Base-by-base conservation (phyloP, 140 eudicot genomes). In the Ambrosia hybrid region DNA sequence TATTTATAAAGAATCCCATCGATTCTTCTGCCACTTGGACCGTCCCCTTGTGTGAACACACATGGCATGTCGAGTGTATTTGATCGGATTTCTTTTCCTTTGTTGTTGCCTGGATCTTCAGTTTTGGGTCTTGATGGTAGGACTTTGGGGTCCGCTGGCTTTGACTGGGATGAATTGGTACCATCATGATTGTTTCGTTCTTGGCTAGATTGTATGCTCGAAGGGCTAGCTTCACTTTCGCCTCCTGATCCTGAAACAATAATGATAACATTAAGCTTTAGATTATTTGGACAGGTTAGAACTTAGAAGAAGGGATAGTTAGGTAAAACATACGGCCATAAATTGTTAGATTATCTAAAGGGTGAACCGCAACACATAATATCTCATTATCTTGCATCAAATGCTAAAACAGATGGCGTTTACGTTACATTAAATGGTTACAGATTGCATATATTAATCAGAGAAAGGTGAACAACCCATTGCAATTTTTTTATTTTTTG, bases 1-100 rank as follows among this genome's bases (percentile, higher is more conserved):
- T 89, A 92, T 74, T 82, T 89, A 83, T 92, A 92, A 57, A 92
- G 78, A 51, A 92, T 87, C 5, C 98, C 98, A 13, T 92, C 98
- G 0, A 92, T 86, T 81, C 94, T 80, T 41, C 90, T 80, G 12
- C 98, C 96, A 30, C 84, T 74, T 4, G 98, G 98, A 6, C 98
- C 91, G 73, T 86, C 95, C 51, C 95, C 96, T 78, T 80, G 85
- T 0, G 96, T 89, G 79, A 87, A 87, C 9, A 92, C 98, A 9
- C 90, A 86, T 0, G 98, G 98, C 98, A 92, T 92, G 45, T 92
- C 95, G 9, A 82, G 13, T 33, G 90, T 65, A 34, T 81, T 87
- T 21, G 78, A 57, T 37, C 86, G 65, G 7, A 71, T 51, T 67
- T 85, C 91, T 60, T 74, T 81, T 62, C 76, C 84, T 51, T 78